Evolutionary conservation across 2,329 filamentous ascomycete genomes (phyloP), one percentile per base, ranked within the genome.

Genomic region (Xylariaceae sp.): DNA sequence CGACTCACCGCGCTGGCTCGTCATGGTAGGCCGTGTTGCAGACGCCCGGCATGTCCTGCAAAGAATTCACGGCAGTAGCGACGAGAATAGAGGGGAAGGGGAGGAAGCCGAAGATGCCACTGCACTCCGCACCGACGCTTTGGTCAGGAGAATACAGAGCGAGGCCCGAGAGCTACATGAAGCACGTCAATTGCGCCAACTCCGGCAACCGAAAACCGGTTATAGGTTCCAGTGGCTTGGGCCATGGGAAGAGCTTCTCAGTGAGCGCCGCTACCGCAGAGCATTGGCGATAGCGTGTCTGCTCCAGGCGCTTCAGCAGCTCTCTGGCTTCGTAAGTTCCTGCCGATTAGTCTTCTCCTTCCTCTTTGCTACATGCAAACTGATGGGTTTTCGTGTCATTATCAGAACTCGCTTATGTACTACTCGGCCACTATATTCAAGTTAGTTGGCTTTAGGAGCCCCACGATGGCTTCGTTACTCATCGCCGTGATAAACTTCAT

Each of bases 1-100:
- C 0, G 76, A 80, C 50, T 76, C 73, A 1, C 75, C 76, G 6
- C 71, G 75, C 5, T 73, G 78, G 51, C 64, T 79, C 5, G 64
- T 78, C 28, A 72, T 63, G n/a, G 73, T 76, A 45, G 65, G 67
- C 4, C 71, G 69, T 39, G 39, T 58, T 7, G 73, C 75, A 9
- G 69, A 73, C 31, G 75, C 74, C 2, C 66, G 65, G 6, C 50
- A 44, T 2, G 69, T 74, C 12, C 67, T 76, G 14, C 57, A 64
- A 16, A 62, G 61, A 5, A 71, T 78, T 47, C 78, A 72, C 54
- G 72, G 71, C 12, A 60, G 71, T 10, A 74, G 66, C 1, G 76
- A 72, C 1, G 61, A 68, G 1, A 60, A 71, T 42, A 7, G 22
- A 7, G 22, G 4, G 7, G 22, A 28, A 28, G 22, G 7, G 22